A percentile compares a stretch with the other conserved stretches of the same genome.
These are phyloP conservation scores for Biscutella laevigata DNA, from an alignment of 441 rosid species.

Conservation along the genomic window DNA sequence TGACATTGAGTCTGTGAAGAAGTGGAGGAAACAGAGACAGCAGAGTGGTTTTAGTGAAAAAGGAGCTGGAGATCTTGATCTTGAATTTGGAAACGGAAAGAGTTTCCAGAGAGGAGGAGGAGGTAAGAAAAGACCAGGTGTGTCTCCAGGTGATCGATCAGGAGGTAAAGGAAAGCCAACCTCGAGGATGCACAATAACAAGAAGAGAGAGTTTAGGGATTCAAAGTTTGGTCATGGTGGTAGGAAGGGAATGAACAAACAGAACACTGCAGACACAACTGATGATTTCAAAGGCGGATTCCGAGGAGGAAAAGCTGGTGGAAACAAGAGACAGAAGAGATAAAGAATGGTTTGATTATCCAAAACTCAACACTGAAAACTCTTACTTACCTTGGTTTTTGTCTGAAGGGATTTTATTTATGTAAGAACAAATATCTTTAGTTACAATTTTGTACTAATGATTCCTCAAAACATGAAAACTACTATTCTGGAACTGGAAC, in stretches of 20 bases:
- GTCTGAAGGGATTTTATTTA: constrained; percentile 17
- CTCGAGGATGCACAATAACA: constrained; percentile 33
- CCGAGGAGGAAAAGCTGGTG: constrained; percentile 29
- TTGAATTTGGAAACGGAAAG: constrained; percentile 54
- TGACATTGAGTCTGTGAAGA: constrained; percentile 73
- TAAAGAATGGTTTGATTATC: constrained; percentile 4
- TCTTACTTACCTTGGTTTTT: not conserved
- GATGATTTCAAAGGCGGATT: constrained; percentile 38
- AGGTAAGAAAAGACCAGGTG: constrained; percentile 55
- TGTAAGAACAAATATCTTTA: constrained; percentile 8
- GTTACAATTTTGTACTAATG: constrained; percentile 19
- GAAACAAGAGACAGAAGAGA: constrained; percentile 66
- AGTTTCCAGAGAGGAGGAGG: constrained; percentile 47
- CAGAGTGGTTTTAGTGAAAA: constrained; percentile 63
- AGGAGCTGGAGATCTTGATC: constrained; percentile 31
- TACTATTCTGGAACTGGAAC: constrained; percentile 18
- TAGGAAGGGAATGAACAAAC: constrained; percentile 61
- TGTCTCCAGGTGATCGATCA: constrained; percentile 61
- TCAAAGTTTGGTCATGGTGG: constrained; percentile 82
- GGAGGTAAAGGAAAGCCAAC: constrained; percentile 57
- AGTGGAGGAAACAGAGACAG: constrained; percentile 91
- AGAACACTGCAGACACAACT: constrained; percentile 64
- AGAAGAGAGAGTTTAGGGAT: constrained; percentile 44
- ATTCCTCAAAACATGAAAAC: constrained; percentile 5
- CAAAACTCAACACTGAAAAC: not conserved